Base-by-base conservation (phyloP, 2,329 filamentous ascomycete genomes). In the Chaetothyriales sp. region DNA sequence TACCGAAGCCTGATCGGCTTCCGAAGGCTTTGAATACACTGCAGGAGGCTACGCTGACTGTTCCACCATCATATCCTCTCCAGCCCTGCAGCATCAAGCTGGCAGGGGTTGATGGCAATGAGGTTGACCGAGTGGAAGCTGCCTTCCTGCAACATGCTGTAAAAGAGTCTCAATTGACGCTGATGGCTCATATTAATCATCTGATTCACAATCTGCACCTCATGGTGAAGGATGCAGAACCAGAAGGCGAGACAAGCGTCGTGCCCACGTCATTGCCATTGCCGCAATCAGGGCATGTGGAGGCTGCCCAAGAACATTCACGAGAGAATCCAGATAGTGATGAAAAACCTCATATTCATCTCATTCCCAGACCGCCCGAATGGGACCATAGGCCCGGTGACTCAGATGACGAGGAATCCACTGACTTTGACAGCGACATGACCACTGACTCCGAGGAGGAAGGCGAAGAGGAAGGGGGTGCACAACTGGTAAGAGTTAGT, bases 111-210 rank as follows among this genome's bases (percentile, higher is more conserved):
- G 73, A 78, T 18, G 71, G 75, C 0, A 64, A 70, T 10, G 79
- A 81, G 53, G 81, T 79, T 1, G 76, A 78, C 59, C 70, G 71
- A 1, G 71, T 86, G 1, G 81, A 88, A 64, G 71, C 75, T 48
- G 70, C 80, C 0, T 92, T 90, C 59, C 69, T 73, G 5, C 66
- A 75, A 52, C 80, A 76, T 63, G 74, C 76, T 15, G 66, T 65
- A 22, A 71, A 78, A 49, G 75, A 79, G 58, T 72, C 70, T 42
- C 72, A 80, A 43, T 72, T 81, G 68, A 81, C 75, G 8, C 66
- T 92, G 50, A 83, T 84, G 68, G 82, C 78, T 52, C 83, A 86
- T 58, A 65, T 90, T 58, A 90, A 90, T 62, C 86, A 82, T 60
- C 68, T 90, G 6, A 73, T 79, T 1, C 79, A 83, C 62, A 86